These are phyloP conservation scores for Tylopilus sp. DNA, from an alignment of 1,284 basidiomycete genomes.

Conservation along the genomic window DNA sequence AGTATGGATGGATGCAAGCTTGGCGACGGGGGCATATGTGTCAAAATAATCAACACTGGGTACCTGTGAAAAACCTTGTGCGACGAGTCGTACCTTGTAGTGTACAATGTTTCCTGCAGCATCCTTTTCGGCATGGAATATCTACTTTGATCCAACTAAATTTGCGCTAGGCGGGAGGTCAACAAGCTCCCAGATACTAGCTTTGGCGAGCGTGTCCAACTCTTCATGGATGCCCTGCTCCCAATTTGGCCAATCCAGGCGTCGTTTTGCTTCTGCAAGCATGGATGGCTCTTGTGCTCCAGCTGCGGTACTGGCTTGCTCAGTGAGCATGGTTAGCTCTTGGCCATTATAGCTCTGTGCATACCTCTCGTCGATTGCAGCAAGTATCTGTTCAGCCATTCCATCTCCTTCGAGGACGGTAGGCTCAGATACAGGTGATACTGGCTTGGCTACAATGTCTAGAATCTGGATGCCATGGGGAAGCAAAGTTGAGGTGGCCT, in stretches of 20 bases:
- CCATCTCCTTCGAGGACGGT: no score
- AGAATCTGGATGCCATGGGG: not conserved
- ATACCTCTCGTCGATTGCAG: not conserved
- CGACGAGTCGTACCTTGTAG: no score
- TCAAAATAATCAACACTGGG: not conserved
- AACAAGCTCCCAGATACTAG: not conserved
- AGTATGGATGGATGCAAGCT: not conserved
- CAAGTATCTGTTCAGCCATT: no score
- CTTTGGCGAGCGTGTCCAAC: not conserved
- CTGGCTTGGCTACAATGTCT: no score
- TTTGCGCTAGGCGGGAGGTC: not conserved
- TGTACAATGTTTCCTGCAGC: no score
- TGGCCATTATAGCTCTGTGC: not conserved
- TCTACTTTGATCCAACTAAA: not conserved
- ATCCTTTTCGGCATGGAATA: no score
- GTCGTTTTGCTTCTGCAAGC: not conserved
- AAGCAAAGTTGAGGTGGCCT: not conserved
- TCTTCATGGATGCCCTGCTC: not conserved
- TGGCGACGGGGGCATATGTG: not conserved
- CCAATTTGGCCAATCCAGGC: not conserved
- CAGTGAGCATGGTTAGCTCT: not conserved
- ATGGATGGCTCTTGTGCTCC: not conserved
- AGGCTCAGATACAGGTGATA: no score
- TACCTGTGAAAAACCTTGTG: no score
- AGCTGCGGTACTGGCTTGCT: not conserved